Conservation (phyloP, 2,329 filamentous ascomycete genomes). For the Pyrenophora tritici-repentis region DNA sequence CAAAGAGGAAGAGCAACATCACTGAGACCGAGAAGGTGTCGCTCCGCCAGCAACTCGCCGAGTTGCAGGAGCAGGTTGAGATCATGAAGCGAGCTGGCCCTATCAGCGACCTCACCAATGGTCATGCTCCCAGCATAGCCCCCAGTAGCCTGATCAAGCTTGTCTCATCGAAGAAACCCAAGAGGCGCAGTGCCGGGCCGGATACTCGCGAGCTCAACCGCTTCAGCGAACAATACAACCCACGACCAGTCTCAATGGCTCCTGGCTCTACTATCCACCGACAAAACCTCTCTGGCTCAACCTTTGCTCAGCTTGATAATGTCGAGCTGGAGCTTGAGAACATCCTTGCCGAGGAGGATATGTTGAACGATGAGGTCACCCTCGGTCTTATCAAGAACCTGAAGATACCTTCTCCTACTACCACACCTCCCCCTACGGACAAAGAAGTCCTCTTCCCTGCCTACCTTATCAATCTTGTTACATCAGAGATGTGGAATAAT, state of each 20-base stretch:
- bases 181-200: slow-evolving; percentile 87
- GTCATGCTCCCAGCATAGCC: slow-evolving; percentile 53
- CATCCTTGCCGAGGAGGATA: slow-evolving; percentile 91
- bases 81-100: slow-evolving; percentile 78
- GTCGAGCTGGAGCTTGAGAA: slow-evolving; percentile 95
- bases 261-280: slow-evolving; percentile 67
- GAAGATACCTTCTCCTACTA: slow-evolving; percentile 89
- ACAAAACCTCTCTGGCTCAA: slow-evolving; percentile 73
- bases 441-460: slow-evolving; percentile 99
- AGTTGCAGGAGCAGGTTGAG: slow-evolving; percentile 91
- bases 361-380: slow-evolving; percentile 94
- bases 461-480: slow-evolving; percentile 98
- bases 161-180: slow-evolving; percentile 95
- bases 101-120: slow-evolving; percentile 68
- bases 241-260: slow-evolving; percentile 94
- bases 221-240: slow-evolving; percentile 91
- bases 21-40: slow-evolving; percentile 85
- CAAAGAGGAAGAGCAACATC: slow-evolving; percentile 73
- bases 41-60: slow-evolving; percentile 83
- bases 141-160: slow-evolving; percentile 89
- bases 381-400: slow-evolving; percentile 95
- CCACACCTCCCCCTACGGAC: slow-evolving; percentile 88
- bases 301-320: slow-evolving; percentile 83
- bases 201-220: slow-evolving; percentile 85
- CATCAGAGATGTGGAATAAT: slow-evolving; percentile 99